Percentiles rank a stretch among this genome's conserved stretches.
These are phyloP conservation scores for Colletotrichum graminicola DNA, from an alignment of 2,329 filamentous ascomycete genomes.

Conservation along the genomic window DNA sequence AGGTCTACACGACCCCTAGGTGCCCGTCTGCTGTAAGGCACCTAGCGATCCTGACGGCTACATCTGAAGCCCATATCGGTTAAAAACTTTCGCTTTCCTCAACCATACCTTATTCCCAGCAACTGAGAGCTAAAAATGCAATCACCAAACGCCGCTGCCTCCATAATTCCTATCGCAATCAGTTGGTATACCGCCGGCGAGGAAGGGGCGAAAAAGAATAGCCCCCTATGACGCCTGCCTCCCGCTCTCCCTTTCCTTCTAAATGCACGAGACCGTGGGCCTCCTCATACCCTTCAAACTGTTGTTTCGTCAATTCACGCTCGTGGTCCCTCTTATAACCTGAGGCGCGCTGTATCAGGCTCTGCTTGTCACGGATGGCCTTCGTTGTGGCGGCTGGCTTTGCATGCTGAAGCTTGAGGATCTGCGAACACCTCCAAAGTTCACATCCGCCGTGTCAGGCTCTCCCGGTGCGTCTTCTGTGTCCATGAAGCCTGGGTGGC, in stretches of 20 bases:
- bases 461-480: slow-evolving; percentile 71
- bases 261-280: slow-evolving; percentile 8
- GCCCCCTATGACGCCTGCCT: slow-evolving; percentile 18
- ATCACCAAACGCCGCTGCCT: slow-evolving; percentile 27
- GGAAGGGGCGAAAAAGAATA: not conserved
- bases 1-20: not conserved
- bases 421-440: slow-evolving; percentile 53
- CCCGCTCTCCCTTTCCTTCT: slow-evolving; percentile 3
- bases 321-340: not conserved
- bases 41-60: not conserved
- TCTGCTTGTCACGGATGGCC: slow-evolving; percentile 61
- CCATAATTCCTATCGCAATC: slow-evolving; percentile 8
- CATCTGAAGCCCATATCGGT: not conserved
- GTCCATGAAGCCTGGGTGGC: slow-evolving; percentile 60
- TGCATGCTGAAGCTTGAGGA: slow-evolving; percentile 62
- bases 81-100: not conserved
- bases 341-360: slow-evolving; percentile 50
- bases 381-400: slow-evolving; percentile 56
- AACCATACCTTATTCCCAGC: not conserved
- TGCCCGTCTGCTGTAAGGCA: not conserved
- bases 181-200: slow-evolving; percentile 26
- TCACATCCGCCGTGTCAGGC: slow-evolving; percentile 60
- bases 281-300: not conserved
- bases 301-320: not conserved
- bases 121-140: not conserved